Conservation (phyloP, 495 filamentous ascomycete genomes). For the Aspergillus panamensis region DNA sequence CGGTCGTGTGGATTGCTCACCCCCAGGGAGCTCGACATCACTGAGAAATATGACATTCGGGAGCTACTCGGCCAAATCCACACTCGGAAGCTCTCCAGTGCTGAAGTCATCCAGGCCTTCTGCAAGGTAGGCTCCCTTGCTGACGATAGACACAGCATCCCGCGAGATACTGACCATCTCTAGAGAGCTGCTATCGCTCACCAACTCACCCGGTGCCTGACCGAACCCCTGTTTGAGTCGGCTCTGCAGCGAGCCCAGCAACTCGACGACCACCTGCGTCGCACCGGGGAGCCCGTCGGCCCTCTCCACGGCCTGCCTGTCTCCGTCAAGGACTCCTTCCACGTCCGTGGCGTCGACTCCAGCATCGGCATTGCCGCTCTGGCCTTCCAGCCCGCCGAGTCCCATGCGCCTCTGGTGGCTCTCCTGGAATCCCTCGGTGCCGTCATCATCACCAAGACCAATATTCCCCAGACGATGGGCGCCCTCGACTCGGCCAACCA, state of each 20-base stretch:
- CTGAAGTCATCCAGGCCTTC: constrained; percentile 57
- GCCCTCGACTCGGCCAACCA: constrained; percentile 40
- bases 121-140: constrained; percentile 46
- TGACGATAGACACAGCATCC: background rate
- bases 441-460: constrained; percentile 65
- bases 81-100: constrained; percentile 43
- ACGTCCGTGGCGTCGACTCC: constrained; percentile 54
- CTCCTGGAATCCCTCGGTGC: constrained; percentile 45
- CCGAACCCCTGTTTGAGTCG: constrained; percentile 61
- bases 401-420: constrained; percentile 41
- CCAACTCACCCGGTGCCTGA: constrained; percentile 61
- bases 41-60: constrained; percentile 53
- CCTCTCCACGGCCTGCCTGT: constrained; percentile 68
- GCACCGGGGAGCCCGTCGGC: constrained; percentile 50
- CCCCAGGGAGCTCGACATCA: constrained; percentile 53
- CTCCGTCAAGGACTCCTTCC: constrained; percentile 63
- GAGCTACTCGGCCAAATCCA: constrained; percentile 47
- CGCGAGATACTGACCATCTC: background rate
- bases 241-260: constrained; percentile 56
- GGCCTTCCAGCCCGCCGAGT: constrained; percentile 46
- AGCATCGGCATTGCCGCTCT: constrained; percentile 57
- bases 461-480: constrained; percentile 53
- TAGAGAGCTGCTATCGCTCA: constrained; percentile 58
- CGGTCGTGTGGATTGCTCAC: constrained; percentile 50
- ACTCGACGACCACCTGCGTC: constrained; percentile 53